phyloP scores from a whole-genome alignment of 164 flowering plant species.

The Tetrastigma voinierianum region DNA sequence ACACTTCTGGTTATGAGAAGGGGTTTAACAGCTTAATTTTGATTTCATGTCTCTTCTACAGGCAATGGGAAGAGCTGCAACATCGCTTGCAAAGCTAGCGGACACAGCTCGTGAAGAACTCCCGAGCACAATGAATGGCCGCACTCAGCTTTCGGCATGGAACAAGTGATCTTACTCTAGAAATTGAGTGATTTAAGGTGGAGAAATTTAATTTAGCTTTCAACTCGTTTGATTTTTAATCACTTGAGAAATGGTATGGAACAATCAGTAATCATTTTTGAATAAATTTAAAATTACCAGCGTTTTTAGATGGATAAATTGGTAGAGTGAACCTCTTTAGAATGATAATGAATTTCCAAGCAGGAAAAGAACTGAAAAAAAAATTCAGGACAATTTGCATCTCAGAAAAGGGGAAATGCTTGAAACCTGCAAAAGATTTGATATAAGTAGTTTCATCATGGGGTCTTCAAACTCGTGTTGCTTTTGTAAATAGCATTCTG shows the following conservation, averaged over 20 bases:
- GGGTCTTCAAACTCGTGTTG: too few species aligned
- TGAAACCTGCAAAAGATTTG: too few species aligned
- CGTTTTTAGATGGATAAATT: neutral
- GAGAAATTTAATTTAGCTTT: constrained; percentile 1
- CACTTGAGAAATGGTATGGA: neutral
- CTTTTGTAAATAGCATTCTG: too few species aligned
- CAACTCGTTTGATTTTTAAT: neutral
- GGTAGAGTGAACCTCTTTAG: neutral
- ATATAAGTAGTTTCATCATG: too few species aligned
- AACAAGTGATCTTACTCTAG: constrained; percentile 93
- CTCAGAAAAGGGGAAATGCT: too few species aligned
- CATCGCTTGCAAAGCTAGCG: constrained; percentile 80
- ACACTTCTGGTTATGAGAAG: neutral
- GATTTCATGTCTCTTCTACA: constrained; percentile 20
- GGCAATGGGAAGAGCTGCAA: constrained; percentile 93
- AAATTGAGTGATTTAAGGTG: constrained; percentile 91
- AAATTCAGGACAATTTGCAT: too few species aligned
- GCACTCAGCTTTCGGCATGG: constrained; percentile 91
- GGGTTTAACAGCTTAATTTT: constrained; percentile 6
- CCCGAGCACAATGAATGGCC: constrained; percentile 94
- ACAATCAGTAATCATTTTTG: neutral
- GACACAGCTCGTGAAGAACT: constrained; percentile 91
- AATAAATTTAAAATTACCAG: neutral
- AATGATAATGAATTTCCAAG: neutral
- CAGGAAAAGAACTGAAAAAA: too few species aligned